Evolutionary conservation across 2,329 filamentous ascomycete species (phyloP).

Genomic region (Fusarium xylarioides): DNA sequence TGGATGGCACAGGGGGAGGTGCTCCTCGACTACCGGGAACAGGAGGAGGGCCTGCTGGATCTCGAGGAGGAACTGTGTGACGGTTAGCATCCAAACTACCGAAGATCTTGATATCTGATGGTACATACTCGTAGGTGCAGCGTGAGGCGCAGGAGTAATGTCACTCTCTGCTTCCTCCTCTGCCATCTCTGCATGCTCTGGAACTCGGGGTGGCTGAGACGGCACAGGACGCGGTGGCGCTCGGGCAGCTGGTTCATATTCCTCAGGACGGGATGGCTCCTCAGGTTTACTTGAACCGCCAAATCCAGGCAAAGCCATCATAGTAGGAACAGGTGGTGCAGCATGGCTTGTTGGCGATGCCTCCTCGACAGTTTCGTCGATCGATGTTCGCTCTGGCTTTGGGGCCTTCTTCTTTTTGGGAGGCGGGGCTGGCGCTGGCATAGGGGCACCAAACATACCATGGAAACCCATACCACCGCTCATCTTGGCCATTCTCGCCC

Average conservation of each 20-base stretch:
- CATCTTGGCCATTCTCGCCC: slow-evolving; percentile 98
- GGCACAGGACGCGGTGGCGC: slow-evolving; percentile 46
- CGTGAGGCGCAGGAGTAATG: slow-evolving; percentile 47
- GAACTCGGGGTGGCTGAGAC: slow-evolving; percentile 29
- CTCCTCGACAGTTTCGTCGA: slow-evolving; percentile 57
- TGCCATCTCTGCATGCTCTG: slow-evolving; percentile 34
- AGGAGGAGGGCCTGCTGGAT: slow-evolving; percentile 51
- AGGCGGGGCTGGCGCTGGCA: slow-evolving; percentile 67
- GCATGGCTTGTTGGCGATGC: slow-evolving; percentile 53
- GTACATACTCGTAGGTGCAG: slow-evolving; percentile 38
- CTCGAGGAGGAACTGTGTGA: slow-evolving; percentile 47
- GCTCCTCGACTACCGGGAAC: slow-evolving; percentile 61
- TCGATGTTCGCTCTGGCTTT: slow-evolving; percentile 52
- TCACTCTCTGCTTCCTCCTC: slow-evolving; percentile 49
- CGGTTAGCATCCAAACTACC: slow-evolving; percentile 37
- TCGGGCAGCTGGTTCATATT: slow-evolving; percentile 44
- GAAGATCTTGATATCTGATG: background rate
- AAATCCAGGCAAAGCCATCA: slow-evolving; percentile 79
- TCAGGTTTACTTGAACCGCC: slow-evolving; percentile 63
- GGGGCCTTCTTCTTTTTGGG: slow-evolving; percentile 64
- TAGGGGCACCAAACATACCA: slow-evolving; percentile 85
- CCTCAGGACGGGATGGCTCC: slow-evolving; percentile 50
- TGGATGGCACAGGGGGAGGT: slow-evolving; percentile 66
- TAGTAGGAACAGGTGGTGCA: slow-evolving; percentile 65
- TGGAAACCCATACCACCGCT: slow-evolving; percentile 97